Base-by-base conservation (phyloP, 2,329 filamentous ascomycete species). In the Fusarium tjaetaba region DNA sequence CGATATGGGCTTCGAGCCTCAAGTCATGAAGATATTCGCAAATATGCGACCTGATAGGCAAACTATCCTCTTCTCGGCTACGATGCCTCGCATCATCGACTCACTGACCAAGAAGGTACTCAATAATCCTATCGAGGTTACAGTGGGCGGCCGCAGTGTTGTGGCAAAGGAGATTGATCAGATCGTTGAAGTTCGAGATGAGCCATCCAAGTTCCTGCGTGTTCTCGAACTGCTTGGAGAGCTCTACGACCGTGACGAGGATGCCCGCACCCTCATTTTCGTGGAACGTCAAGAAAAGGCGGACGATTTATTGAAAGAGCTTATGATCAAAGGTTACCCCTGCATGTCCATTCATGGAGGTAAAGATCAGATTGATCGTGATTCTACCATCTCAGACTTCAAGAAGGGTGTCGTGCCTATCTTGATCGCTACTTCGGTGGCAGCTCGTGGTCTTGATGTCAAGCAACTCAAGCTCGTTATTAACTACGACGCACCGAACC, bases 1-100 rank as follows among this genome's bases (percentile, higher is more conserved):
- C 80, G 96, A 99, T 81, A 98, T 99, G 96, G 96, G 96, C 20
- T 99, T 99, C 79, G 96, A 97, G 83, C 96, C 96, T 5, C 96
- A 99, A 82, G 95, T 99, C 61, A 96, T 96, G 90, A 98, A 97
- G 82, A 96, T 99, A 66, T 91, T 98, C 80, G 91, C 91, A 74
- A 97, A 96, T 78, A 93, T 97, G 81, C 92, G 96, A 53, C 95
- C 96, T 2, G 94, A 98, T 80, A 92, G 94, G 57, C 96, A 99
- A 81, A 97, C 95, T 1, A 95, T 98, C 58, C 88, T 98, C 30
- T 99, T 98, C 82, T 98, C 96, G 0, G 96, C 96, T 8, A 99
- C 96, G 0, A 97, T 98, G 87, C 96, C 96, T 26, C 91, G 93
- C 52, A 95, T 96, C 73, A 97, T 99, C 87, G 94, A 97, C 80